Conservation (phyloP, 2,329 filamentous ascomycete species). For the Stachybotrys chlorohalonatus region DNA sequence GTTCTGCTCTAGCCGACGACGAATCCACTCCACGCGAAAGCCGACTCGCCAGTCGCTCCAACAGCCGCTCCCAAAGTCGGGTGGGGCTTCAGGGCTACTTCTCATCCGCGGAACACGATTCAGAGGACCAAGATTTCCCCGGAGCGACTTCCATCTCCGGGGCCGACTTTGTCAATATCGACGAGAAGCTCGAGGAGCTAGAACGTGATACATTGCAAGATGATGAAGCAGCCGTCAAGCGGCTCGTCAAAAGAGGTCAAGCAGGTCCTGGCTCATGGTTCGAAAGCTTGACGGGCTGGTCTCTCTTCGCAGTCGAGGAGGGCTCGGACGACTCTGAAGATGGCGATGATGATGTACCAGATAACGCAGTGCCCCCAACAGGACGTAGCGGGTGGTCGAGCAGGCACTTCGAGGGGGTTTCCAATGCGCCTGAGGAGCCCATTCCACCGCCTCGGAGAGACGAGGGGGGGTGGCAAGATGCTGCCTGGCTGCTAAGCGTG, state of each 20-base stretch:
- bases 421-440: conserved; percentile 31
- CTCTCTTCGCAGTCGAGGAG: conserved; percentile 53
- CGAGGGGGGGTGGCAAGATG: conserved; percentile 56
- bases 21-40: conserved; percentile 29
- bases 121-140: conserved; percentile 35
- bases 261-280: conserved; percentile 50
- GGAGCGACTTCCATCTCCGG: conserved; percentile 29
- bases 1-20: conserved; percentile 28
- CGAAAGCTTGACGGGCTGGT: conserved; percentile 48
- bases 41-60: conserved; percentile 38
- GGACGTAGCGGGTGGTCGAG: conserved; percentile 23
- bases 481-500: conserved; percentile 58
- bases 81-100: conserved; percentile 11
- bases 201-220: conserved; percentile 40
- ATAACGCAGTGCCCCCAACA: conserved; percentile 16
- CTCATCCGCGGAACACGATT: neutral
- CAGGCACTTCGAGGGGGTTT: conserved; percentile 30
- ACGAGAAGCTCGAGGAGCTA: conserved; percentile 49
- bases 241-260: conserved; percentile 44
- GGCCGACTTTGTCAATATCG: conserved; percentile 55
- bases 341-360: conserved; percentile 21
- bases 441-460: conserved; percentile 41
- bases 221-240: conserved; percentile 50
- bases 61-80: conserved; percentile 31
- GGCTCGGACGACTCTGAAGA: conserved; percentile 43